These are phyloP conservation scores for Eucalyptus polyanthemos DNA, from an alignment of 345 rosid species.

Conservation along the genomic window DNA sequence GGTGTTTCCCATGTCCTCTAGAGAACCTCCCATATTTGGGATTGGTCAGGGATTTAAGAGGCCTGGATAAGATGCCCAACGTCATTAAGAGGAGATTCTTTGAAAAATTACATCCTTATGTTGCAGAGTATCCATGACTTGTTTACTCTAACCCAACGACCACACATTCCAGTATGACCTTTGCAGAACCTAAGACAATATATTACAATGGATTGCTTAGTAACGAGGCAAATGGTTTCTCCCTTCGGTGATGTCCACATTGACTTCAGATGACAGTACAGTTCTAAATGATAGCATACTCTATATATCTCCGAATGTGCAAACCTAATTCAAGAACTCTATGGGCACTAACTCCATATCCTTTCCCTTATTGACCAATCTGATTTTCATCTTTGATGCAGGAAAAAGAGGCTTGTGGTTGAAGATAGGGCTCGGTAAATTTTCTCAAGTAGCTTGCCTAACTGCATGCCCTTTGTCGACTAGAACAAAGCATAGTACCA, in stretches of 20 bases:
- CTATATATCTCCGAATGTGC: neutral
- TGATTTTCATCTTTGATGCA: neutral
- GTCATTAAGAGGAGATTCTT: neutral
- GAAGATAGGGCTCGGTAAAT: neutral
- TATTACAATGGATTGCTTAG: neutral
- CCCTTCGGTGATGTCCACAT: neutral
- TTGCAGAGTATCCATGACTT: neutral
- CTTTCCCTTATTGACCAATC: neutral
- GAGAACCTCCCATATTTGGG: neutral
- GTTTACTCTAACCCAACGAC: neutral
- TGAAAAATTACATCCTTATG: neutral
- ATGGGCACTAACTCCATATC: neutral
- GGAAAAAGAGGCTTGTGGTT: neutral
- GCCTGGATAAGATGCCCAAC: neutral
- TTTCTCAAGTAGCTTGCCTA: neutral
- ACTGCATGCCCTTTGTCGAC: neutral
- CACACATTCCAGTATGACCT: neutral
- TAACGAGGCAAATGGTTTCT: neutral
- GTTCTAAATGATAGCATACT: neutral
- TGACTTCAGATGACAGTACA: neutral
- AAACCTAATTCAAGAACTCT: neutral
- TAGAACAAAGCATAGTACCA: neutral
- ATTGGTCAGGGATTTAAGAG: neutral
- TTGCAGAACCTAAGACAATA: neutral
- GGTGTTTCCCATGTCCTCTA: neutral